Conservation (phyloP, 2,329 filamentous ascomycete species). For the Oidium heveae region DNA sequence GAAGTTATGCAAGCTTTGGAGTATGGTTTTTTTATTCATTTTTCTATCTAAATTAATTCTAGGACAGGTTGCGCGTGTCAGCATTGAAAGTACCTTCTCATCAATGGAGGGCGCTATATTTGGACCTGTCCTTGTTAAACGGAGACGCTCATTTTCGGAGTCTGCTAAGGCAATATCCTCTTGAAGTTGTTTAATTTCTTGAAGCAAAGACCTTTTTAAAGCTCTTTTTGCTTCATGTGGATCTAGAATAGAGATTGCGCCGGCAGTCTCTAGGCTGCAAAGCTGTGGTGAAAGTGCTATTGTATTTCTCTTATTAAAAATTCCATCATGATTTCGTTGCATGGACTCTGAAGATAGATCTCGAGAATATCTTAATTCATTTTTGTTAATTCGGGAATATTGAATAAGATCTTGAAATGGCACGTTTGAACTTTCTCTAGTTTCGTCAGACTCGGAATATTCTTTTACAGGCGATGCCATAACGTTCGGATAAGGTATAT, state of each 20-base stretch:
- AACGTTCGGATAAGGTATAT: too few species aligned
- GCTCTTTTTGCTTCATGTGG: slow-evolving; percentile 22
- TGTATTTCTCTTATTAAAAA: neutral
- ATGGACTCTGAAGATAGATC: too few species aligned
- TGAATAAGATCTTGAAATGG: too few species aligned
- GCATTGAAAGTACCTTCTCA: slow-evolving; percentile 12
- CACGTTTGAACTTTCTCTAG: too few species aligned
- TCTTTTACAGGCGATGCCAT: too few species aligned
- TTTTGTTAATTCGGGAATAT: too few species aligned
- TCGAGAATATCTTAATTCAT: too few species aligned
- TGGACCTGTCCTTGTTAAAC: slow-evolving; percentile 16
- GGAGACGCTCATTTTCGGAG: slow-evolving; percentile 31
- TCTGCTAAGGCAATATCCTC: slow-evolving; percentile 30
- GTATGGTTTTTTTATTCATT: slow-evolving; percentile 9
- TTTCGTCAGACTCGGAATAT: too few species aligned
- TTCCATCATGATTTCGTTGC: too few species aligned
- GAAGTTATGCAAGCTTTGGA: slow-evolving; percentile 11
- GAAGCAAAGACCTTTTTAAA: slow-evolving; percentile 23
- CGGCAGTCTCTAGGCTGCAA: neutral
- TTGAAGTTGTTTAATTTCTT: slow-evolving; percentile 29
- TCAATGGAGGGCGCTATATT: slow-evolving; percentile 14
- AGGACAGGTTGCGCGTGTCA: slow-evolving; percentile 8
- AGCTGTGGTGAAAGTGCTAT: neutral
- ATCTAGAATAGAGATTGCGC: slow-evolving; percentile 3
- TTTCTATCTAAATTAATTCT: slow-evolving; percentile 3